phyloP scores from a whole-genome alignment of 106 monocot genomes.

The Acorus calamus region DNA sequence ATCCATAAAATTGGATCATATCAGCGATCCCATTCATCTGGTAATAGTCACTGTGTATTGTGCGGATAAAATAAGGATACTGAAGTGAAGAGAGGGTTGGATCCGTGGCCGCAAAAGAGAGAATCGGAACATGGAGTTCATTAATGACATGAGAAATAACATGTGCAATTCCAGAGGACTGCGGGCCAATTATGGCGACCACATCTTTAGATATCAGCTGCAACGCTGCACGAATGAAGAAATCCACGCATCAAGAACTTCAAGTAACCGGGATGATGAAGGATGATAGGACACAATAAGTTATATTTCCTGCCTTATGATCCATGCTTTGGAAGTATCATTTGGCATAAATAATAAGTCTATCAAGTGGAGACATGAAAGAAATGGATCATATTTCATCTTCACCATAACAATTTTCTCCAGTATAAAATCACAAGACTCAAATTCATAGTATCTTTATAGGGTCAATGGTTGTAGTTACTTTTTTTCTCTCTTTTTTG shows the following conservation, averaged over 20 bases:
- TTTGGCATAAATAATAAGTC: no score
- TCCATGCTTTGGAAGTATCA: no score
- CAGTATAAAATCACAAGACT: no score
- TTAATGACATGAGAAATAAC: constrained; percentile 56
- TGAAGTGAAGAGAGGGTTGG: constrained; percentile 51
- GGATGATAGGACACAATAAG: background rate
- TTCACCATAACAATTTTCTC: no score
- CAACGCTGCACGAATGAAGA: constrained; percentile 37
- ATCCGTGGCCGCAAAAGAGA: constrained; percentile 79
- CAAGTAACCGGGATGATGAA: no score
- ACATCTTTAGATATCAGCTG: constrained; percentile 68
- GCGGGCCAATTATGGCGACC: constrained; percentile 69
- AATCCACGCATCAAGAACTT: background rate
- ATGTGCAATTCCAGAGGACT: constrained; percentile 65
- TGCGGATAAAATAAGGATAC: constrained; percentile 50
- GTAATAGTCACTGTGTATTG: constrained; percentile 49
- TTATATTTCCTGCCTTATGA: no score
- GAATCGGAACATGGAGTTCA: constrained; percentile 59
- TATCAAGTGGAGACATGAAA: no score
- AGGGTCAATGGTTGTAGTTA: no score
- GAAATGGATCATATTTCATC: no score
- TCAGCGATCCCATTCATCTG: constrained; percentile 71
- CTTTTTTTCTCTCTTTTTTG: no score
- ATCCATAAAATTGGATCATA: constrained; percentile 40
- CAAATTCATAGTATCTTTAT: no score